Evolutionary conservation across 768 basidiomycete genomes (phyloP), one percentile per base, ranked within the genome.

Genomic region (Xerocomellus dryophilus): DNA sequence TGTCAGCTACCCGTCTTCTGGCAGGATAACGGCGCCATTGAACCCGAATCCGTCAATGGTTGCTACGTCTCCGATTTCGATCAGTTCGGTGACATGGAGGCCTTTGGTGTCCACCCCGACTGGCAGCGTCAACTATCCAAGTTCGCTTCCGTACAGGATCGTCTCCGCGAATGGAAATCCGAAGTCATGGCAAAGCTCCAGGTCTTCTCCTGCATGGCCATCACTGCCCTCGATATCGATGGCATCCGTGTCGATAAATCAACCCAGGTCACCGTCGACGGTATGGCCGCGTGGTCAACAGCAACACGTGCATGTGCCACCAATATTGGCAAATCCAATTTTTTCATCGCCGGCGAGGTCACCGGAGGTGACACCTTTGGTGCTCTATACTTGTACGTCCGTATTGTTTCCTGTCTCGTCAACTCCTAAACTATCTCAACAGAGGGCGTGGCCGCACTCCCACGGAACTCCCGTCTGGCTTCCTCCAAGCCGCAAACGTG

Each of bases 1-100:
- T 97, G 94, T 63, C 64, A 74, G 44, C 74, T 93, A 25, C 94
- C 94, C 14, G 76, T 74, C 14, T 88, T 97, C 63, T 96, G 90
- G 89, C 71, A 80, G 42, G 85, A 93, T 46, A 82, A 86, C 58
- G 94, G 88, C 21, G 77, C 78, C 0, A 73, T 82, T 46, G 58
- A 63, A 25, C 2, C 53, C 7, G 74, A 90, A n/a, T 72, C 83
- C 50, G 73, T 76, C 14, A 73, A 79, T 46, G 93, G 93, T 18
- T 97, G 94, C 70, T 75, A 85, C 58, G 67, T 73, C 14, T 93
- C 90, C 17, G 92, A 94, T 57, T 95, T 96, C 61, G 94, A 97
- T 71, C 93, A 96, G 56, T 97, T 89, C 61, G 94, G 94, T 58
- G 94, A 97, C 73, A 92, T 93, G 83, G 94, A 97, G 70, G 94